A percentile compares a stretch with the other conserved stretches of the same genome.
Conservation (phyloP, 1,284 basidiomycete genomes). For the Cutaneotrichosporon cyanovorans region DNA sequence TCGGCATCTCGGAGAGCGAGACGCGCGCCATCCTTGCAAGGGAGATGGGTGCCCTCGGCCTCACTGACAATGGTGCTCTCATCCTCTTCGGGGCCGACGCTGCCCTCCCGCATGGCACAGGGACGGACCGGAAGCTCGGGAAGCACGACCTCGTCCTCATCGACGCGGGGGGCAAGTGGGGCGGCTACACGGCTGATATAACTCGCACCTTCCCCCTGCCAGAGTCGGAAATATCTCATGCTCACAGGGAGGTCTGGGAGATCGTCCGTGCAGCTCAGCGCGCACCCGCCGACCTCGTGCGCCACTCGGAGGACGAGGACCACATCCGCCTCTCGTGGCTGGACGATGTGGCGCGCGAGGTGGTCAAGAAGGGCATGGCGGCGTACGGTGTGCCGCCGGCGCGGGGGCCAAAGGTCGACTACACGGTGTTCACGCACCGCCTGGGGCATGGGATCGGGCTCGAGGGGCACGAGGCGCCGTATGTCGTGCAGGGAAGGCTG, state of each 20-base stretch:
- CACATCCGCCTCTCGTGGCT: constrained; percentile 51
- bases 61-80: constrained; percentile 55
- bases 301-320: constrained; percentile 20
- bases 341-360: constrained; percentile 59
- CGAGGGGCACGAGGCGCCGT: constrained; percentile 72
- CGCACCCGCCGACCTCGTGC: constrained; percentile 48
- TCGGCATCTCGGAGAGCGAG: constrained; percentile 69
- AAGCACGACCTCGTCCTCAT: constrained; percentile 65
- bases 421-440: constrained; percentile 66
- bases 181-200: constrained; percentile 69
- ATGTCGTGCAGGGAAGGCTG: constrained; percentile 57
- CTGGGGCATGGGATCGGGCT: constrained; percentile 66
- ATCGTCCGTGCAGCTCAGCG: constrained; percentile 60
- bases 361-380: constrained; percentile 51
- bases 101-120: constrained; percentile 72
- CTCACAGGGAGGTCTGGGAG: constrained; percentile 60
- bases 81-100: constrained; percentile 77
- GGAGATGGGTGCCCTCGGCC: constrained; percentile 55
- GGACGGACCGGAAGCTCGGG: constrained; percentile 57
- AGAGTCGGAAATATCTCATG: constrained; percentile 52
- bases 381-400: constrained; percentile 6
- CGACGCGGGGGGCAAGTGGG: constrained; percentile 62
- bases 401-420: constrained; percentile 40
- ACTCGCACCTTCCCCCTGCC: constrained; percentile 69
- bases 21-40: constrained; percentile 54